A percentile compares a stretch with the other conserved stretches of the same genome.
Evolutionary conservation across 2,329 filamentous ascomycete species (phyloP).

Genomic region (Aureobasidium mangrovei): DNA sequence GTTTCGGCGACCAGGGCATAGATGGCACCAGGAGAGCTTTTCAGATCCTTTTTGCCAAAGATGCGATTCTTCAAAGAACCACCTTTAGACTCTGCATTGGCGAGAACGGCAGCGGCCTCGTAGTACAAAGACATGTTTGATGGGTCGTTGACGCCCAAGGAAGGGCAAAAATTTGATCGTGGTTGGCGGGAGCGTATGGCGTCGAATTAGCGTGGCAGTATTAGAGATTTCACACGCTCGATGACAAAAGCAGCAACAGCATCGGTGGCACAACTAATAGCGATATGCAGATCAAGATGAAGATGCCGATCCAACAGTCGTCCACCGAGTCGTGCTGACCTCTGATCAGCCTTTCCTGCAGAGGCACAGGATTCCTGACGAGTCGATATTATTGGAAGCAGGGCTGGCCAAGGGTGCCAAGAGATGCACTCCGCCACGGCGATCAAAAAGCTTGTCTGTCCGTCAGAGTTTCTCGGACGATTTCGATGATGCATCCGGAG

Average conservation of each 20-base stretch:
- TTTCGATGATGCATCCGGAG: background rate
- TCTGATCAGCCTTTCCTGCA: too few relatives aligned
- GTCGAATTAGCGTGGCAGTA: background rate
- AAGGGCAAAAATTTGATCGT: background rate
- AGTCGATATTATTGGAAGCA: too few relatives aligned
- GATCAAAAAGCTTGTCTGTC: background rate
- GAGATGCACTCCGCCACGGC: background rate
- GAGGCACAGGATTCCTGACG: too few relatives aligned
- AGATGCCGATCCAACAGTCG: too few relatives aligned
- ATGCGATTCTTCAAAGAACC: conserved; percentile 82
- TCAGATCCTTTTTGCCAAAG: conserved; percentile 64
- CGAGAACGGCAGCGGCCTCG: conserved; percentile 72
- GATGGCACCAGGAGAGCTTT: conserved; percentile 69
- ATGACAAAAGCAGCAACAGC: too few relatives aligned
- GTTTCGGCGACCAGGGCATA: conserved; percentile 82
- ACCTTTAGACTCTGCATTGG: conserved; percentile 53
- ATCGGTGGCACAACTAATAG: too few relatives aligned
- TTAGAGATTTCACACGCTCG: background rate
- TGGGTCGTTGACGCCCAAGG: background rate
- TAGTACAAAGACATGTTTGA: conserved; percentile 82
- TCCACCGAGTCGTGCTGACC: too few relatives aligned
- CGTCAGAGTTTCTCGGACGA: background rate
- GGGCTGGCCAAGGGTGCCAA: background rate
- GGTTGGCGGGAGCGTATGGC: conserved; percentile 1
- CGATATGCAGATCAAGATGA: too few relatives aligned